Conservation (phyloP, 306 rosid species). For the Albizia julibrissin region DNA sequence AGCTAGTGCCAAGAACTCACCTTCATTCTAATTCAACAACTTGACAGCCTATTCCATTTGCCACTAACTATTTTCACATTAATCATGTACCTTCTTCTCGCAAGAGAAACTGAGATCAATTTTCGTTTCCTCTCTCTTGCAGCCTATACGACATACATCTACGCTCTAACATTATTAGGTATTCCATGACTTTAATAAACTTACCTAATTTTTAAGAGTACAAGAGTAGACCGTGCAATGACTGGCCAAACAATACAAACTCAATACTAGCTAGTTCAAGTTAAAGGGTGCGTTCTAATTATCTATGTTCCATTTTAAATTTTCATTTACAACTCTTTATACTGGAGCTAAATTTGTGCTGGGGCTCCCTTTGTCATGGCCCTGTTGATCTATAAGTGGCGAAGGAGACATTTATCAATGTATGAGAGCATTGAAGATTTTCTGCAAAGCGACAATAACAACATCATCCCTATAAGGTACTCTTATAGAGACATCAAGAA, state of each 20-base stretch:
- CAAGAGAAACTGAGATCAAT: background rate
- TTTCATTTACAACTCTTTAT: too few species aligned
- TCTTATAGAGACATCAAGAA: slow-evolving; percentile 23
- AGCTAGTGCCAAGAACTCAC: background rate
- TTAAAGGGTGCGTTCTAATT: background rate
- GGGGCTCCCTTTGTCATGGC: too few species aligned
- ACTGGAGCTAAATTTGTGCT: too few species aligned
- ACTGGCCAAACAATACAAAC: background rate
- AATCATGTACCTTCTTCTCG: background rate
- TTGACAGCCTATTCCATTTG: background rate
- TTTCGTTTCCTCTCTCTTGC: background rate
- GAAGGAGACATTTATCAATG: too few species aligned
- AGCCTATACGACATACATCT: background rate
- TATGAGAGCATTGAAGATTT: too few species aligned
- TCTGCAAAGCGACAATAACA: background rate
- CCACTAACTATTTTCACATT: background rate
- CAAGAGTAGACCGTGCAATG: background rate
- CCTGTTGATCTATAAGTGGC: too few species aligned
- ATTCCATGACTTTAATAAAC: background rate
- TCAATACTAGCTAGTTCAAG: background rate
- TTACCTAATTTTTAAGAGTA: background rate
- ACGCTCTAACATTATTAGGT: background rate
- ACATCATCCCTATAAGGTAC: slow-evolving; percentile 2
- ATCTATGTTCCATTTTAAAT: background rate
- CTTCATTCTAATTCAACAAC: background rate